Evolutionary conservation across 306 rosid genomes (phyloP).

Genomic region (Pyrus betulifolia): DNA sequence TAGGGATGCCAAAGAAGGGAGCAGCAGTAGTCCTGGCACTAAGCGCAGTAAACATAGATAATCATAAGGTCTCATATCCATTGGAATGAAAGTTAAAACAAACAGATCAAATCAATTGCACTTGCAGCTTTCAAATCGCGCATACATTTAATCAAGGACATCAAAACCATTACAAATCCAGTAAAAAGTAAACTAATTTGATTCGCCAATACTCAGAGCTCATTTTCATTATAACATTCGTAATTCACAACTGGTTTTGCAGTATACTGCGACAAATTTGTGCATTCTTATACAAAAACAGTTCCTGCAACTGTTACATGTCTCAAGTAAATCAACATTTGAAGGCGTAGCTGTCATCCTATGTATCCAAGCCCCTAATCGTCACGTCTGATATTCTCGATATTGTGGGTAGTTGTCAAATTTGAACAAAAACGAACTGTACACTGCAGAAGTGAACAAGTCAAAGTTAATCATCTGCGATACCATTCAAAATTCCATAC

Average conservation of each 20-base stretch:
- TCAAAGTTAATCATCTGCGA: neutral
- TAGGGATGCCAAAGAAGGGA: neutral
- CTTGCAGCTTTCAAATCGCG: neutral
- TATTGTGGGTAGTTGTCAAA: constrained; percentile 49
- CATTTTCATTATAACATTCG: neutral
- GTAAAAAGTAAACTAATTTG: neutral
- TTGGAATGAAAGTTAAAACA: neutral
- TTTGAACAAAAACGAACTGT: constrained; percentile 51
- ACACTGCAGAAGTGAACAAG: constrained; percentile 38
- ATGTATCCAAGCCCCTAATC: constrained; percentile 56
- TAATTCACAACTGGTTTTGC: neutral
- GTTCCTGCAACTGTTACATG: neutral
- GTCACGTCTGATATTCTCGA: constrained; percentile 77
- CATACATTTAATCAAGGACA: neutral
- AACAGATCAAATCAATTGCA: too few relatives aligned
- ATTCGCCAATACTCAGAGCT: neutral
- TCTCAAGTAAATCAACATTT: neutral
- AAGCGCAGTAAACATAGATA: too few relatives aligned
- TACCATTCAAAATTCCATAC: neutral
- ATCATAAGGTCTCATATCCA: neutral
- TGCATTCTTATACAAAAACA: neutral
- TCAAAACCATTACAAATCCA: neutral
- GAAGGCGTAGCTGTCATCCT: constrained; percentile 35
- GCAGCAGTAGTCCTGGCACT: too few relatives aligned
- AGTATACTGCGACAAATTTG: neutral